Evolutionary conservation across 169 alveolate genomes (phyloP), one percentile per base, ranked within the genome.

Genomic region (Eimeria sp.): DNA sequence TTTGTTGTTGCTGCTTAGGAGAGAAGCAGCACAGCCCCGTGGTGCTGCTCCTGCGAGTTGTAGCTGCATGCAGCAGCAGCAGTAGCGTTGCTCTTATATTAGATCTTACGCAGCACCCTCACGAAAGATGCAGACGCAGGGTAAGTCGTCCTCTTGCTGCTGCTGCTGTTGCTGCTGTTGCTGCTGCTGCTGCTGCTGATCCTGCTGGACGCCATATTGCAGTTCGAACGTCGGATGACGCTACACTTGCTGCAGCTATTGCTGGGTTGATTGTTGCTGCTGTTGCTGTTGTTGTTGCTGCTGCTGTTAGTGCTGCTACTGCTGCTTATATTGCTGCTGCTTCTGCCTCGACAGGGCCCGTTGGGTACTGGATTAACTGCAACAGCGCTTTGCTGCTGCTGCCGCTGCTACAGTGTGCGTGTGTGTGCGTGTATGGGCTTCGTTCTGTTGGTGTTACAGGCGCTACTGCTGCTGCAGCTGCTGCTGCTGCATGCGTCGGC

Each of bases 131-230:
- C 89, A 78, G 89, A 49, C 89, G 10, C 45, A 49, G 40, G 89
- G 89, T 78, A 78, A 47, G 27, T 34, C 18, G 27, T 11, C 57
- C 27, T 11, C 57, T 5, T 27, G 84, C 84, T 45, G 67, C 63
- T 78, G 89, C 70, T 78, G 89, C 61, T 78, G 89, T 43, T 78
- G 40, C 84, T 78, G 89, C 89, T 78, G 84, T 57, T 75, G 57
- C 84, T 73, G 84, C 11, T 75, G 84, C 4, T 75, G 84, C 47
- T n/a, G 13, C 84, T 75, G 84, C 84, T 75, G 20, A 4, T 54
- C 20, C 61, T 54, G 61, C 61, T 54, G 1, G 61, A 54, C 20
- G 61, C 1, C 20, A 14, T 54, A 11, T 7, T 54, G 61, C 61
- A 11, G 61, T 54, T 54, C 61, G 40, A 30, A 67, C 3, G 16